Base-by-base conservation (phyloP, 192 early-diverging fungal genomes). In the Backusella macrospora region DNA sequence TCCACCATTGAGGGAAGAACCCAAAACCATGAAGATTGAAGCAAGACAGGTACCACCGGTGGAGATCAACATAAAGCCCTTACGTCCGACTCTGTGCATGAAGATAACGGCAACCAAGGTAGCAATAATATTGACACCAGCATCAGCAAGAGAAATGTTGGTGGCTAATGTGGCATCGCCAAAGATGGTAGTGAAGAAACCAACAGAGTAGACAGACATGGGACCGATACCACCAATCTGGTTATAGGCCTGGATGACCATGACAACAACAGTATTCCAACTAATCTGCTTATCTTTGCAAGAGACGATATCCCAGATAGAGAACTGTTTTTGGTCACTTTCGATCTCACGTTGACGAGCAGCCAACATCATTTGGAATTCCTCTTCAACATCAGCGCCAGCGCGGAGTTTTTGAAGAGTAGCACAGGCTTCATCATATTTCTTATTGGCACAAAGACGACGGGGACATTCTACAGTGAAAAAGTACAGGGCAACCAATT, bases 161-260 rank as follows among this genome's bases (percentile, higher is more conserved):
- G 85, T 87, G 15, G 90, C 84, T 46, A 79, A 42, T 6, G 4
- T 10, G 15, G 85, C 82, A n/a, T 85, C 81, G 0, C 71, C 72
- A 77, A 90, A 90, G 40, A 81, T 76, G 73, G 88, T 52, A 59
- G 85, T 87, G 81, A 96, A 90, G 75, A 95, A 94, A 18, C 87
- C 87, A 8, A 91, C 90, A 39, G 90, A 92, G 78, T 94, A 96
- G 79, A 91, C 92, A 70, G 92, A 92, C 64, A 95, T 89, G 12
- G 90, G 92, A 80, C 93, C 93, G 82, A 96, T 94, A 68, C 94
- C 95, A 67, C 87, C 88, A 38, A 94, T 84, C 79, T 96, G 95
- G 80, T 96, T 93, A 74, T 88, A 85, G 39, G 92, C 84, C 80
- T 94, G 92, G 12, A 95, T 71, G 4, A 88, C 83, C 45, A 93